phyloP scores from a whole-genome alignment of 805 yeast genomes.

The Teunomyces barrocoloradensis region DNA sequence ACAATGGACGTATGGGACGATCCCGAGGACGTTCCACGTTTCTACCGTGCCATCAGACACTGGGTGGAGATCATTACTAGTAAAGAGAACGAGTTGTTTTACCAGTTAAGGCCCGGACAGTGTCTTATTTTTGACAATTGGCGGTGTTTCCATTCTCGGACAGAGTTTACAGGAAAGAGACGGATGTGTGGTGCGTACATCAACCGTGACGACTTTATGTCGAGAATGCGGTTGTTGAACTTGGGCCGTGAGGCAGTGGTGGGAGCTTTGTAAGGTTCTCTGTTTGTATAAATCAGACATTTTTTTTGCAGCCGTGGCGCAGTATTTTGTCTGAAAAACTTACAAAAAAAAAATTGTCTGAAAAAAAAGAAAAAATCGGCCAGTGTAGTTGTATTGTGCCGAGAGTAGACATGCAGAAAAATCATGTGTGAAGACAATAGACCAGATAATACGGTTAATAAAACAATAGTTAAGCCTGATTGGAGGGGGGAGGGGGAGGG shows the following conservation, averaged over 20 bases:
- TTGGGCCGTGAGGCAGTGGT: constrained; percentile 49
- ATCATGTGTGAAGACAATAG: no score
- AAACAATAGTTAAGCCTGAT: no score
- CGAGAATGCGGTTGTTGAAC: constrained; percentile 41
- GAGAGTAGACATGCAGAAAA: no score
- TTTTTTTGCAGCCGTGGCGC: background rate
- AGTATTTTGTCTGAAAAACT: background rate
- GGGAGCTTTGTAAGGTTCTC: constrained; percentile 14
- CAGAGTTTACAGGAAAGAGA: constrained; percentile 63
- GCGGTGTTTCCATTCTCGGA: constrained; percentile 69
- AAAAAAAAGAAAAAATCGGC: no score
- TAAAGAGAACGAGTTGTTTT: constrained; percentile 48
- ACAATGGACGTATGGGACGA: constrained; percentile 51
- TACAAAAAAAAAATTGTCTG: background rate
- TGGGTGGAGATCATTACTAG: constrained; percentile 56
- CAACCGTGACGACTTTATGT: constrained; percentile 63
- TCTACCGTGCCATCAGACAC: constrained; percentile 55
- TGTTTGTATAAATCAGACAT: background rate
- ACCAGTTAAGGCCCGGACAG: constrained; percentile 62
- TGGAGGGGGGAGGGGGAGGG: background rate
- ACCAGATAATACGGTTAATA: no score
- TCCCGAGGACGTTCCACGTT: constrained; percentile 47
- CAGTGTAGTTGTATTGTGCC: no score
- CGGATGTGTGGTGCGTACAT: constrained; percentile 73
- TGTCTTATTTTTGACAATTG: constrained; percentile 69